Conservation (phyloP, 208 protist genomes). For the Trypanosoma lewisi region DNA sequence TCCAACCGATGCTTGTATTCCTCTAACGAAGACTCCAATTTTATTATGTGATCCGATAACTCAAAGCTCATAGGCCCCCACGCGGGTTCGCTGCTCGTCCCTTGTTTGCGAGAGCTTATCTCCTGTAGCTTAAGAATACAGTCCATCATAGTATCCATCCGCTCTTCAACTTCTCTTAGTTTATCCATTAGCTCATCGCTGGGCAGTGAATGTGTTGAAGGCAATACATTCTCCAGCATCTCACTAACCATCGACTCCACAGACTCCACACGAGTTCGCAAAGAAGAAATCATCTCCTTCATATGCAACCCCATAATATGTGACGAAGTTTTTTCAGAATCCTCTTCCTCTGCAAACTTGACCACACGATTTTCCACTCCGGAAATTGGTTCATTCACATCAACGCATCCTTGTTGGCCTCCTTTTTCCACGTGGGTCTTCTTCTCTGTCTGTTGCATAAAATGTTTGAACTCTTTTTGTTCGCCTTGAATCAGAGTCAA, state of each 20-base stretch:
- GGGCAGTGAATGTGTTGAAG: background rate
- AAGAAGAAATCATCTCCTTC: background rate
- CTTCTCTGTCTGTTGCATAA: background rate
- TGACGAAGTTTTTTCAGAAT: background rate
- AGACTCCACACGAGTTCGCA: constrained; percentile 7
- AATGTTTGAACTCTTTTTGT: background rate
- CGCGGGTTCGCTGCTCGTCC: background rate
- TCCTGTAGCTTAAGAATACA: background rate
- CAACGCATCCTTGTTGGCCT: background rate
- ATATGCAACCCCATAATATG: background rate
- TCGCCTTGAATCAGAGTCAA: background rate
- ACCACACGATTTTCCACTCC: constrained; percentile 6
- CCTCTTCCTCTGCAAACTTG: constrained; percentile 1
- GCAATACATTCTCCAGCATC: background rate
- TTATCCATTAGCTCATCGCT: background rate
- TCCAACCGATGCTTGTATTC: background rate
- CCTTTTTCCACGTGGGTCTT: background rate
- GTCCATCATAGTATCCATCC: background rate
- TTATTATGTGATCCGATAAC: constrained; percentile 1
- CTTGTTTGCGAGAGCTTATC: background rate
- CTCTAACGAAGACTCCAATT: constrained; percentile 9
- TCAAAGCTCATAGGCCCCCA: background rate
- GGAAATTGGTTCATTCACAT: background rate
- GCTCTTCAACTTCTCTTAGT: background rate
- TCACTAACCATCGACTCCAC: constrained; percentile 1